Evolutionary conservation across 83 land plant genomes (phyloP), one percentile per base, ranked within the genome.

Genomic region (Thuja plicata): DNA sequence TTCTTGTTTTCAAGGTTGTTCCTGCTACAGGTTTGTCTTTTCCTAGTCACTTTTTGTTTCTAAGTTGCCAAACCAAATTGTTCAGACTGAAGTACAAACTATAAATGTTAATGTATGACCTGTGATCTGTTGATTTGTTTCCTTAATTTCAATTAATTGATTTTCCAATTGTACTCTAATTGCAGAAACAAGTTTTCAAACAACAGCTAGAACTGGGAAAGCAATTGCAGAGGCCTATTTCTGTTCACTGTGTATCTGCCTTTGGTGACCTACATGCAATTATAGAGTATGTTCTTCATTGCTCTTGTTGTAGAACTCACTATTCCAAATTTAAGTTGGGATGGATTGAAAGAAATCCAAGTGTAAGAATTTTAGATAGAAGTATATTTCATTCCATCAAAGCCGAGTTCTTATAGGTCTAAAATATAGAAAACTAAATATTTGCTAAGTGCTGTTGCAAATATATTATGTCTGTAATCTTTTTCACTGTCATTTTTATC

Each of bases 191-290:
- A 84, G 96, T 97, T 76, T 93, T 98, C 41, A 90, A 89, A 80
- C 92, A 94, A 84, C 99, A 98, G 89, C 97, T 98, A 80, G 87
- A 96, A 71, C 95, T 98, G 24, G 96, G 98, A 19, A 94, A 92
- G 81, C 95, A 96, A 83, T 82, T 98, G 80, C 88, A 93, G 43
- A 90, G 92, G 50, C 99, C 99, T 4, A 96, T 92, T 62, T 93
- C 99, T 48, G 88, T 98, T 37, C 99, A 98, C 82, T 97, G 99
- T 92, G 99, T 98, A 27, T 94, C 94, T 41, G 99, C 99, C 8
- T 95, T 94, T 89, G 99, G 95, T 17, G 97, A 95, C 21, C 98
- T 98, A 85, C 91, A 93, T 77, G 90, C 91, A 24, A 91, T 94
- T 88, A 45, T 98, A 78, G 50, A 92, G 97, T 97, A 91, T 82